These are phyloP conservation scores for Escallonia rubra DNA, from an alignment of 129 eudicot genomes.

Conservation along the genomic window DNA sequence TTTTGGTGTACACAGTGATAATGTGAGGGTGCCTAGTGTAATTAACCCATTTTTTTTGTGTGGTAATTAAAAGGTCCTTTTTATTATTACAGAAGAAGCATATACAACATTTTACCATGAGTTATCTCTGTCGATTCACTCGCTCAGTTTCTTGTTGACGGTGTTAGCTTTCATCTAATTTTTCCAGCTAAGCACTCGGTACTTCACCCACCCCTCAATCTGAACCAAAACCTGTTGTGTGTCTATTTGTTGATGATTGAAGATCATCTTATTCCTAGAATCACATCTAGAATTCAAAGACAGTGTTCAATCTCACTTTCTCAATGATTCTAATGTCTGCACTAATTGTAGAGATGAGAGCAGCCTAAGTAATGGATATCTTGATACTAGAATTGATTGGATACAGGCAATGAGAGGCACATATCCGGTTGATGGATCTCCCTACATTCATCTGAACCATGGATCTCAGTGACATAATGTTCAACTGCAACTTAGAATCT, in stretches of 20 bases:
- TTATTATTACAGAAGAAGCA: too few species aligned
- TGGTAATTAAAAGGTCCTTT: too few species aligned
- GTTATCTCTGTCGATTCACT: too few species aligned
- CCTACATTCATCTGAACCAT: conserved; percentile 24
- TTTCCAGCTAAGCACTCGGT: too few species aligned
- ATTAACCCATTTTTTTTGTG: neutral
- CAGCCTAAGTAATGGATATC: conserved; percentile 18
- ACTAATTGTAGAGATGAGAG: conserved; percentile 18
- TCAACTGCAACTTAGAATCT: conserved; percentile 12
- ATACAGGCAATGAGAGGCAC: conserved; percentile 20
- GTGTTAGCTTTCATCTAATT: too few species aligned
- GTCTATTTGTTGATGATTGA: too few species aligned
- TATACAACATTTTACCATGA: too few species aligned
- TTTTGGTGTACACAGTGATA: neutral
- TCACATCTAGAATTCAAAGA: too few species aligned
- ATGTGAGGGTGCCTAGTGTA: neutral
- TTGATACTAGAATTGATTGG: conserved; percentile 23
- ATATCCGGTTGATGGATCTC: conserved; percentile 21
- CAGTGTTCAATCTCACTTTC: neutral
- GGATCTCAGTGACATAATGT: conserved; percentile 14
- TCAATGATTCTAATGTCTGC: neutral
- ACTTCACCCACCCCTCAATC: too few species aligned
- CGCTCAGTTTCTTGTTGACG: too few species aligned
- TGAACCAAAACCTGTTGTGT: too few species aligned
- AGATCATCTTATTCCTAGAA: too few species aligned